Evolutionary conservation across 768 basidiomycete species (phyloP), one percentile per base, ranked within the genome.

Genomic region (Podaxis rugospora): DNA sequence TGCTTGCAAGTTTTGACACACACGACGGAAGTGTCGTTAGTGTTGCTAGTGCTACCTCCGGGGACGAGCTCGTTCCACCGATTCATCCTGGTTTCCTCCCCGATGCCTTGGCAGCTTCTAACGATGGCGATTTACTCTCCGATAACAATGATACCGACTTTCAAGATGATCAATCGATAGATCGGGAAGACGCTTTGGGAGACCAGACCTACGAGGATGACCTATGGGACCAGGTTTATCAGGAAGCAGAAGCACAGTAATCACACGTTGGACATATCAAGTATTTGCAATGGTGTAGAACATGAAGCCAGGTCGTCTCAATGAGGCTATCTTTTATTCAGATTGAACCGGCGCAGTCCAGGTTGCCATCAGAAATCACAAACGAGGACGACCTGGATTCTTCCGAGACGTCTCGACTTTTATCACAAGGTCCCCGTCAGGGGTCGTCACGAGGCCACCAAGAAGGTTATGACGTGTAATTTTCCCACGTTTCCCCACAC

Each of bases 91-190:
- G 5, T 27, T 27, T 18, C n/a, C 18, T 49, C 11, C 46, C 55
- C 14, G 16, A 28, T 6, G 13, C 14, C 6, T 53, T 69, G 3
- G 63, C 71, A 57, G 66, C 66, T 23, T 50, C 42, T 5, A 65
- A 70, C 36, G 68, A 66, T 6, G 64, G 73, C 40, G 64, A 69
- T 25, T 62, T 65, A 23, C 56, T 69, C 23, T 62, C 61, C 25
- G 67, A 59, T 54, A 35, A 54, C 37, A 35, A 54, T 21, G 14
- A 13, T 37, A 23, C 16, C 1, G 83, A 81, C 65, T 63, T 83
- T 51, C 54, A 67, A n/a, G 78, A 79, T 4, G 84, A 86, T 35
- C 72, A 67, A 5, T 63, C 66, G 25, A 63, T 80, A 46, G 79
- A 85, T 37, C 52, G 66, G 13, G 35, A 40, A 54, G 83, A 85